Conservation (phyloP, 352 stramenopile species). For the Elongisporangium prolatum region DNA sequence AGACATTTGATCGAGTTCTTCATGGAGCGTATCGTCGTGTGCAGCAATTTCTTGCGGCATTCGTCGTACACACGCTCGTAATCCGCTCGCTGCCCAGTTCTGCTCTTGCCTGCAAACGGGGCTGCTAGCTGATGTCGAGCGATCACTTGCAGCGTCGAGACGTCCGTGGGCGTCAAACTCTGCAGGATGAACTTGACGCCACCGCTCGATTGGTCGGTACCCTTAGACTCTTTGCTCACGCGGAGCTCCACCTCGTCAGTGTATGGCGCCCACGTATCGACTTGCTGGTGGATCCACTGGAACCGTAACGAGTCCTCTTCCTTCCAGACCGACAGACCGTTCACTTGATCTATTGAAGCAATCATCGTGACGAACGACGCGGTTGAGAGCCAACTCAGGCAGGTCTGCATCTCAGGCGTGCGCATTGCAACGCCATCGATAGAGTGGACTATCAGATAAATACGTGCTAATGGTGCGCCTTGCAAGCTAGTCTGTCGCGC, state of each 20-base stretch:
- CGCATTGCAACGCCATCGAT: slow-evolving; percentile 46
- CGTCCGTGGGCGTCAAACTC: slow-evolving; percentile 55
- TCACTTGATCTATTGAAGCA: slow-evolving; percentile 54
- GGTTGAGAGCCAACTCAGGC: slow-evolving; percentile 43
- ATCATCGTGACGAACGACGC: slow-evolving; percentile 35
- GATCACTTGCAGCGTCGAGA: slow-evolving; percentile 39
- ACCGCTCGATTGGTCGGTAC: slow-evolving; percentile 23
- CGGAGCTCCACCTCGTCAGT: slow-evolving; percentile 37
- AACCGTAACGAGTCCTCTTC: slow-evolving; percentile 48
- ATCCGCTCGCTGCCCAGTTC: slow-evolving; percentile 11
- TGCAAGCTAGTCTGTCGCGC: slow-evolving; percentile 4
- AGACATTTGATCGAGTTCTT: slow-evolving; percentile 64
- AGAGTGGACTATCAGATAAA: slow-evolving; percentile 49
- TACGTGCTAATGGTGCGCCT: slow-evolving; percentile 8
- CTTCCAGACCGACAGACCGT: slow-evolving; percentile 47
- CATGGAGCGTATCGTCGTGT: slow-evolving; percentile 43
- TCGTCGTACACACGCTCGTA: slow-evolving; percentile 49
- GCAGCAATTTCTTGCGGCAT: slow-evolving; percentile 47
- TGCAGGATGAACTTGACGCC: slow-evolving; percentile 63
- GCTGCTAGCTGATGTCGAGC: slow-evolving; percentile 31
- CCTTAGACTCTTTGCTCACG: slow-evolving; percentile 20
- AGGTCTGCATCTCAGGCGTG: slow-evolving; percentile 38
- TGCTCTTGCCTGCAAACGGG: slow-evolving; percentile 2
- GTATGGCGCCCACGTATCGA: slow-evolving; percentile 42
- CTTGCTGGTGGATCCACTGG: slow-evolving; percentile 39